Percentiles rank a stretch among this genome's conserved stretches.
Conservation (phyloP, 192 early-diverging fungal genomes). For the Mortierella antarctica region DNA sequence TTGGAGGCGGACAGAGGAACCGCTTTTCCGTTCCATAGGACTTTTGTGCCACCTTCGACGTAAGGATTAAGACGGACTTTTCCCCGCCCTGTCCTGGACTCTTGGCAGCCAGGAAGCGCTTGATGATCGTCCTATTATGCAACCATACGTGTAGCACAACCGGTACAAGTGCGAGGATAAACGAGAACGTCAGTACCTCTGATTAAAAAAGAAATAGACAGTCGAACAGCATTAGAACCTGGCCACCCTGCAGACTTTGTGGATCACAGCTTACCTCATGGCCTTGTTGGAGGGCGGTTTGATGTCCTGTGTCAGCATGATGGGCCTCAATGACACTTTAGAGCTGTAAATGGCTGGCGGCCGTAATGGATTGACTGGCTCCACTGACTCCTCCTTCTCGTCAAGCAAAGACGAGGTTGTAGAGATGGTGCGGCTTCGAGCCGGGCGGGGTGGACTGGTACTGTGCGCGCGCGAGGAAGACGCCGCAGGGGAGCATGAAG, state of each 20-base stretch:
- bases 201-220: neutral
- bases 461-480: conserved; percentile 14
- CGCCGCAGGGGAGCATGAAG: conserved; percentile 12
- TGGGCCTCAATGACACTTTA: conserved; percentile 27
- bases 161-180: neutral
- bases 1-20: conserved; percentile 88
- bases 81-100: conserved; percentile 60
- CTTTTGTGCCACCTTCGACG: conserved; percentile 92
- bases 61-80: conserved; percentile 81
- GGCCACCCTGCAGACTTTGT: neutral
- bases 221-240: neutral
- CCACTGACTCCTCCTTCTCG: conserved; percentile 36
- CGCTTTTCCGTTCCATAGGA: conserved; percentile 94
- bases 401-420: conserved; percentile 38
- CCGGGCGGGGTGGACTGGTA: conserved; percentile 37
- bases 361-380: neutral
- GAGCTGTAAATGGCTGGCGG: neutral
- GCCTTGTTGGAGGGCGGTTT: conserved; percentile 41
- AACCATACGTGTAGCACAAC: neutral
- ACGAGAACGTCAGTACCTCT: neutral
- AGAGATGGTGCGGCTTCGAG: conserved; percentile 47
- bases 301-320: conserved; percentile 40
- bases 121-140: conserved; percentile 55
- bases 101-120: conserved; percentile 55
- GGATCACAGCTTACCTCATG: conserved; percentile 25